phyloP scores from a whole-genome alignment of 805 yeast species.

The Saccharomycopsis amapae region DNA sequence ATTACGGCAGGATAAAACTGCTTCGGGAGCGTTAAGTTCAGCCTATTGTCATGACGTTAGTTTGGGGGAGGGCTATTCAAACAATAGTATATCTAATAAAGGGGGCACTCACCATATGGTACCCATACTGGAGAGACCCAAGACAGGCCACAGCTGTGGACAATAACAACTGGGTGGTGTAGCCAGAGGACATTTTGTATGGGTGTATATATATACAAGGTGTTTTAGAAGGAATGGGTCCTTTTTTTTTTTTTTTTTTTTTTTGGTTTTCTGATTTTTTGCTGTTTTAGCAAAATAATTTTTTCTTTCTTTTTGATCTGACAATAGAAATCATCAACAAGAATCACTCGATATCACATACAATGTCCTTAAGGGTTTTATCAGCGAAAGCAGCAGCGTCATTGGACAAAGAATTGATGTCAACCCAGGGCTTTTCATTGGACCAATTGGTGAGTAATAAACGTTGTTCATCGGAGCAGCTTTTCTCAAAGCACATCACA shows the following conservation, averaged over 20 bases:
- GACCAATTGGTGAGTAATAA: constrained; percentile 52
- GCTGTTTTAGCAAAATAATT: too few relatives aligned
- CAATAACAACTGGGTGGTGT: not conserved
- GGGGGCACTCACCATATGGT: constrained; percentile 52
- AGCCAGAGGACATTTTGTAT: too few relatives aligned
- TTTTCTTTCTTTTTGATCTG: not conserved
- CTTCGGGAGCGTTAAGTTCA: constrained; percentile 86
- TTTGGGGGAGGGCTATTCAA: not conserved
- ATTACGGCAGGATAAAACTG: constrained; percentile 50
- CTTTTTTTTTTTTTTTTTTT: not conserved
- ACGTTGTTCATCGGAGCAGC: not conserved
- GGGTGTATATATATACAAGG: too few relatives aligned
- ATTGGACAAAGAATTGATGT: constrained; percentile 83
- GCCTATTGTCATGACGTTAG: constrained; percentile 32
- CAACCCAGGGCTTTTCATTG: constrained; percentile 69
- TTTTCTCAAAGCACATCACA: not conserved
- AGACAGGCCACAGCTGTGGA: constrained; percentile 48
- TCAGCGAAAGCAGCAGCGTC: constrained; percentile 47
- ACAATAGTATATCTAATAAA: not conserved
- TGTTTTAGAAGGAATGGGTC: not conserved
- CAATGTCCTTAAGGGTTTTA: constrained; percentile 11
- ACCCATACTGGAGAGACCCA: constrained; percentile 85
- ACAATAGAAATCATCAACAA: not conserved
- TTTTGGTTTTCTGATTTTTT: not conserved
- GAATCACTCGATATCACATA: not conserved